A percentile compares a stretch with the other conserved stretches of the same genome.
Conservation (phyloP, 2,329 filamentous ascomycete genomes). For the Ophiostoma sp. region DNA sequence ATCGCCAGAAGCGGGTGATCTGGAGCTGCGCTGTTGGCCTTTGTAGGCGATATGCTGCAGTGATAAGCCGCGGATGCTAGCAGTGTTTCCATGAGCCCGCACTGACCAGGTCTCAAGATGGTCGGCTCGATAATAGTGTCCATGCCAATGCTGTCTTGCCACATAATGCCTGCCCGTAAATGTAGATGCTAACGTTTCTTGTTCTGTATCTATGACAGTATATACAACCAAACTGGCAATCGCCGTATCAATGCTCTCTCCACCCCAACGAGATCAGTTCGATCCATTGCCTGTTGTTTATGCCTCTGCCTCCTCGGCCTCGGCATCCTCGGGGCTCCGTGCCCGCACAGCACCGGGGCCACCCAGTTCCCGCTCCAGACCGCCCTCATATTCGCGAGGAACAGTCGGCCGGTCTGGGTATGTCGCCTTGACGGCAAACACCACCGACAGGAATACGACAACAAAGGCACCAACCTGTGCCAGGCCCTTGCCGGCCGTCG, state of each 20-base stretch:
- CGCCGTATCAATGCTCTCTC: conserved; percentile 4
- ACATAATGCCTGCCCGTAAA: not conserved
- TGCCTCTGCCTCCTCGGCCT: conserved; percentile 18
- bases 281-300: not conserved
- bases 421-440: conserved; percentile 59
- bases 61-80: no score
- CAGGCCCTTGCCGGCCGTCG: conserved; percentile 62
- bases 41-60: no score
- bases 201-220: conserved; percentile 23
- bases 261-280: not conserved
- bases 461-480: conserved; percentile 65
- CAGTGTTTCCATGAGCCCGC: no score
- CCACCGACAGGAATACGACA: conserved; percentile 55
- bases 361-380: conserved; percentile 69
- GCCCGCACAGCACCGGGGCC: conserved; percentile 56
- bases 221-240: conserved; percentile 19
- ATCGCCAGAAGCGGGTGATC: no score
- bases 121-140: not conserved
- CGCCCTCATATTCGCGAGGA: conserved; percentile 66
- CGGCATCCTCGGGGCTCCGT: conserved; percentile 18
- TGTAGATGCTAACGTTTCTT: conserved; percentile 6
- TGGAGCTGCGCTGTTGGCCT: no score
- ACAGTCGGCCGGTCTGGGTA: conserved; percentile 68
- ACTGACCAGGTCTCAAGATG: no score
- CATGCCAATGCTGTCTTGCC: not conserved